Base-by-base conservation (phyloP, 805 yeast species). In the Pichia nanzhaoensis region DNA sequence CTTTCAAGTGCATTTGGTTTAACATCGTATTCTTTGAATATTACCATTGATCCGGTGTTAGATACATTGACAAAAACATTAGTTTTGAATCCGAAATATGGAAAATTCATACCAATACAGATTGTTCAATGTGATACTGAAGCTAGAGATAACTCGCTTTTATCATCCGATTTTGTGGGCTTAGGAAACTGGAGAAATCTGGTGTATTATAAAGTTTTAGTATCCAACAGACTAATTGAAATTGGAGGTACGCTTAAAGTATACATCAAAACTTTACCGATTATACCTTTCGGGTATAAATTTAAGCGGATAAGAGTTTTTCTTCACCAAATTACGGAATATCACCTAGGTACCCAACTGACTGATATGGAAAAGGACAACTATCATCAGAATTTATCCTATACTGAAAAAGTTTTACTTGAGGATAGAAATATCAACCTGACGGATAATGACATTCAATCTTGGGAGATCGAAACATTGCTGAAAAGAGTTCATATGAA, bases 131-230 rank as follows among this genome's bases (percentile, higher is more conserved):
- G 60, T 32, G 37, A 44, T 17, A 44, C 50, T 4, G 43, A 39
- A 20, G 12, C 22, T 10, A 31, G 4, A 14, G 33, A 9, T 2
- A 19, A 4, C 6, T 38, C 41, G 4, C 21, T 30, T n/a, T 34
- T 42, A 2, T 13, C 24, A 9, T 38, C 49, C 2, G 51, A 45
- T 40, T 41, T 47, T 3, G n/a, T 55, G 3, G 55, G 62, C 0
- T 21, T 56, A 17, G 68, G 67, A 7, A 58, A 51, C 35, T 64
- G 68, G 68, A 55, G 67, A 52, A 48, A 61, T 30, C 41, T 61
- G 34, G 42, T 57, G 12, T 49, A 46, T 17, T 64, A 63, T 47
- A 51, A 56, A 41, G 37, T 61, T 24, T 14, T 47, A 1, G 37
- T 61, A 9, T 44, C 50, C 14, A 50, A 48, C 40, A 55, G 54